A percentile compares a stretch with the other conserved stretches of the same genome.
Conservation (phyloP, 2,329 filamentous ascomycete species). For the Colletotrichum liaoningense region DNA sequence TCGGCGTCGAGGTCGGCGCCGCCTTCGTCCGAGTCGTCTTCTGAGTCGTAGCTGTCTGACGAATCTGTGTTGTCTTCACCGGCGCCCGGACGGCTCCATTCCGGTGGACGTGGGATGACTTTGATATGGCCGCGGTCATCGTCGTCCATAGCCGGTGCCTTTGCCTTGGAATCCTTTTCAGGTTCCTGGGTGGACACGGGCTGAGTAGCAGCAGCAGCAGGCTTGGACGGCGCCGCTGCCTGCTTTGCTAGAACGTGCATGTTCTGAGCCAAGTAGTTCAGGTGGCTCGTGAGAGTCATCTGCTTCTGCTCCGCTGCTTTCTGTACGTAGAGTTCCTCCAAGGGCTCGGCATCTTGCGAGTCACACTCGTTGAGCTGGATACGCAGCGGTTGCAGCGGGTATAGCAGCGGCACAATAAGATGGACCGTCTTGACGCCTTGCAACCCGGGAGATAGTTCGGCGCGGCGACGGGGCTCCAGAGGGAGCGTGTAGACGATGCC, state of each 20-base stretch:
- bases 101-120: conserved; percentile 79
- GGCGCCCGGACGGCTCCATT: conserved; percentile 73
- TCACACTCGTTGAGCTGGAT: conserved; percentile 74
- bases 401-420: conserved; percentile 76
- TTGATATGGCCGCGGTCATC: conserved; percentile 74
- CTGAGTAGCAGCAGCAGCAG: conserved; percentile 27
- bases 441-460: conserved; percentile 70
- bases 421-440: conserved; percentile 72
- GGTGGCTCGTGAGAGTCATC: conserved; percentile 76
- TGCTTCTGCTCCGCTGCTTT: conserved; percentile 67
- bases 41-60: conserved; percentile 55
- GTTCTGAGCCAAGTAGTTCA: conserved; percentile 81
- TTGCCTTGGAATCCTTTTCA: conserved; percentile 37
- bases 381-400: conserved; percentile 76
- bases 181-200: conserved; percentile 32
- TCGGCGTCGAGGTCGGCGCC: conserved; percentile 53
- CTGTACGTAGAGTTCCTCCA: conserved; percentile 74
- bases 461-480: conserved; percentile 71
- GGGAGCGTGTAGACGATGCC: conserved; percentile 78
- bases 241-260: conserved; percentile 75
- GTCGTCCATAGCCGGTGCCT: conserved; percentile 38
- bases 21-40: conserved; percentile 59
- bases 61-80: conserved; percentile 61
- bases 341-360: conserved; percentile 67
- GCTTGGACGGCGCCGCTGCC: conserved; percentile 43